These are phyloP conservation scores for Talaromyces ruber DNA, from an alignment of 495 filamentous ascomycete species.

Conservation along the genomic window DNA sequence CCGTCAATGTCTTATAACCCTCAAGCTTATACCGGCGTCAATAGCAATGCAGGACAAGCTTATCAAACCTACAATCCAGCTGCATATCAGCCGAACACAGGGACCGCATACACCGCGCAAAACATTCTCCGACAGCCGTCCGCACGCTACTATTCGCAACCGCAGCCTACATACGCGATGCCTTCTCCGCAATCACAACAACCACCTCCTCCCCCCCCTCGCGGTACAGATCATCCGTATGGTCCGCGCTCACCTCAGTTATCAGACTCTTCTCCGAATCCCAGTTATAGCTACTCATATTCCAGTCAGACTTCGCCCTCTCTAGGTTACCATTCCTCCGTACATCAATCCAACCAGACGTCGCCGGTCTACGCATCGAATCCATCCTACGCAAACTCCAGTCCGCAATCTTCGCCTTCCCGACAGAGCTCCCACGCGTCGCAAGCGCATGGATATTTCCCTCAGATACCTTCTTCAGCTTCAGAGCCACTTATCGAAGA, in stretches of 20 bases:
- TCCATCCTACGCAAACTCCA: slow-evolving; percentile 14
- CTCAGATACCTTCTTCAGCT: slow-evolving; percentile 18
- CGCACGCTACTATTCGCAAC: slow-evolving; percentile 10
- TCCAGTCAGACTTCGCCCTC: slow-evolving; percentile 5
- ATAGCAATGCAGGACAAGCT: slow-evolving; percentile 18
- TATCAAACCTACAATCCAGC: slow-evolving; percentile 70
- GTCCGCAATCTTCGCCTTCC: slow-evolving; percentile 14
- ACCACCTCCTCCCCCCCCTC: slow-evolving; percentile 38
- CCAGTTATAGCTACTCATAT: slow-evolving; percentile 13
- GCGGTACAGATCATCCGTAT: slow-evolving; percentile 39
- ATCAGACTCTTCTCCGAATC: slow-evolving; percentile 10
- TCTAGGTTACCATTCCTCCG: slow-evolving; percentile 13
- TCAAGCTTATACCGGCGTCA: slow-evolving; percentile 36
- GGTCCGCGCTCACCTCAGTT: slow-evolving; percentile 27
- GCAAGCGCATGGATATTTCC: slow-evolving; percentile 13
- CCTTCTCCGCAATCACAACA: slow-evolving; percentile 20
- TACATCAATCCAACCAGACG: slow-evolving; percentile 10
- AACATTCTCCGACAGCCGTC: slow-evolving; percentile 19
- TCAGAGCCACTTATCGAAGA: slow-evolving; percentile 21
- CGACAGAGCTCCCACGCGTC: slow-evolving; percentile 20
- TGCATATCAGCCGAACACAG: slow-evolving; percentile 42
- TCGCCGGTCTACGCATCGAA: slow-evolving; percentile 18
- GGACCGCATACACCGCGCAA: slow-evolving; percentile 14
- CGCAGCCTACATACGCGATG: slow-evolving; percentile 25
- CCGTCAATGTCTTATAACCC: slow-evolving; percentile 28